Evolutionary conservation across 305 asterid genomes (phyloP).

Genomic region (Rubia tinctorum): DNA sequence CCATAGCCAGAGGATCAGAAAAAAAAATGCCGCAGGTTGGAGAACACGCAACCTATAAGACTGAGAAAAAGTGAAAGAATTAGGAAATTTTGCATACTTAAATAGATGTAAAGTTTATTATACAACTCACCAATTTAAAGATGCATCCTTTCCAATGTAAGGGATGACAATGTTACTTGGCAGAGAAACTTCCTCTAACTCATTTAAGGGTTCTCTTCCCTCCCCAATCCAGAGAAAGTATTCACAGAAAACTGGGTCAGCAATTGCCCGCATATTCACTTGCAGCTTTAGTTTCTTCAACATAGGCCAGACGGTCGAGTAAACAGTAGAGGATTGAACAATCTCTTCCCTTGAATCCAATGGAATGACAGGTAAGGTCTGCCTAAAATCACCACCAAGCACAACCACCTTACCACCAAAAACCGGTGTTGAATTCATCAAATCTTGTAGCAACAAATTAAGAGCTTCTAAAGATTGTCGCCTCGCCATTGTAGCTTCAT

Average conservation of each 20-base stretch:
- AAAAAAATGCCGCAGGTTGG: too few relatives aligned
- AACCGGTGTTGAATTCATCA: too few relatives aligned
- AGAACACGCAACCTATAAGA: neutral
- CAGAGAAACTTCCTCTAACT: neutral
- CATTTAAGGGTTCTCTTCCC: neutral
- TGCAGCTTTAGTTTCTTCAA: neutral
- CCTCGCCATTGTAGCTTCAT: too few relatives aligned
- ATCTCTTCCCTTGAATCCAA: neutral
- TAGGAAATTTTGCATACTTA: too few relatives aligned
- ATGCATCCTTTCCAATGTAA: neutral
- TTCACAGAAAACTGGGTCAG: neutral
- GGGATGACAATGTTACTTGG: neutral
- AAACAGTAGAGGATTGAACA: neutral
- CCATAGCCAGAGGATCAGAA: neutral
- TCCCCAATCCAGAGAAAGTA: neutral
- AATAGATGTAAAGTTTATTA: too few relatives aligned
- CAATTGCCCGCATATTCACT: neutral
- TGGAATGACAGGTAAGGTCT: neutral
- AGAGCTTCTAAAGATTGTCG: neutral
- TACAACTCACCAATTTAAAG: neutral
- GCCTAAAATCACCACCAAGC: neutral
- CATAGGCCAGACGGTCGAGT: neutral
- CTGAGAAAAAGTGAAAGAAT: neutral
- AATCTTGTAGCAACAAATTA: neutral
- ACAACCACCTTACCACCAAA: neutral